A percentile compares a stretch with the other conserved stretches of the same genome.
Evolutionary conservation across 169 alveolate genomes (phyloP).

Genomic region (Plasmodium gaboni): DNA sequence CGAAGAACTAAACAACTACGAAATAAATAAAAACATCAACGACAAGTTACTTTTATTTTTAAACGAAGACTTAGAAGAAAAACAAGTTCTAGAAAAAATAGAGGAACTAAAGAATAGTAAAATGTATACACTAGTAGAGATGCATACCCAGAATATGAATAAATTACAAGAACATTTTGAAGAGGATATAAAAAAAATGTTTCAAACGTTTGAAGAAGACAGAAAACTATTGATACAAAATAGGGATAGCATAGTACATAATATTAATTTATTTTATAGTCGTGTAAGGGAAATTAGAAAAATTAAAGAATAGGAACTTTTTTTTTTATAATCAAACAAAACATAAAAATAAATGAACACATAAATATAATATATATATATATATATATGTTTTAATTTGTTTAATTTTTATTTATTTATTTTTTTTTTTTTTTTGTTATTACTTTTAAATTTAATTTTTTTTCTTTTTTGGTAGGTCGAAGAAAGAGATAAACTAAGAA

Average conservation of each 20-base stretch:
- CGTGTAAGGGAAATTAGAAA: slow-evolving; percentile 10
- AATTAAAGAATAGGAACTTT: no score
- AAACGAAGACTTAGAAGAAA: slow-evolving; percentile 43
- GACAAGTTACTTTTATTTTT: slow-evolving; percentile 40
- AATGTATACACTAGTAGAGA: slow-evolving; percentile 26
- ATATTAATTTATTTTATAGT: slow-evolving; percentile 36
- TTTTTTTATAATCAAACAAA: no score
- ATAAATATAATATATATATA: not conserved
- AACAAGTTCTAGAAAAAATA: slow-evolving; percentile 33
- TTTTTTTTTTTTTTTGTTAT: not conserved
- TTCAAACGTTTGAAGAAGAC: slow-evolving; percentile 45
- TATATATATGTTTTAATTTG: not conserved
- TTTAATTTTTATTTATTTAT: not conserved
- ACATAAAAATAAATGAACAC: no score
- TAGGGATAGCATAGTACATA: slow-evolving; percentile 44
- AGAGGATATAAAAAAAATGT: slow-evolving; percentile 30
- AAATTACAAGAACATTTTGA: slow-evolving; percentile 43
- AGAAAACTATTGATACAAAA: slow-evolving; percentile 18
- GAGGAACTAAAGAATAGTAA: slow-evolving; percentile 50
- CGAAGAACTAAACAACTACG: slow-evolving; percentile 48
- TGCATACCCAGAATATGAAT: slow-evolving; percentile 45
- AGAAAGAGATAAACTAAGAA: slow-evolving; percentile 1
- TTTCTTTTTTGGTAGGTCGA: slow-evolving; percentile 21
- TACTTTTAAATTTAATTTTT: not conserved
- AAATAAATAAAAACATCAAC: slow-evolving; percentile 57